Percentiles rank a stretch among this genome's conserved stretches.
phyloP scores from a whole-genome alignment of 305 asterid species.

The Ajuga reptans region DNA sequence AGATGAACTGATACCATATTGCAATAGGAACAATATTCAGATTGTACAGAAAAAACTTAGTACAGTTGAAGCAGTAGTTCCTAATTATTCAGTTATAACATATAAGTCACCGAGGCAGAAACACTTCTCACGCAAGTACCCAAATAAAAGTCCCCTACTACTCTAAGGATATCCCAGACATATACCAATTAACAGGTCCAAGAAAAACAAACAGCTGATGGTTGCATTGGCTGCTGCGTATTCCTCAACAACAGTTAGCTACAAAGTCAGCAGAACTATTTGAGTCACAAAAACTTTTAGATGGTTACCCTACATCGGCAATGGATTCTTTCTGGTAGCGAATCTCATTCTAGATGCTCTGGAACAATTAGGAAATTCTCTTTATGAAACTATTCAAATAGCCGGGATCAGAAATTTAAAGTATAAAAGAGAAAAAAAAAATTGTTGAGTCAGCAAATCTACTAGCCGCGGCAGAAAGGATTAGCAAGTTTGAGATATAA shows the following conservation, averaged over 20 bases:
- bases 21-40: conserved; percentile 14
- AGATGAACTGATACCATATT: background rate
- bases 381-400: background rate
- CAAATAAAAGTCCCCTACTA: background rate
- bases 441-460: conserved; percentile 15
- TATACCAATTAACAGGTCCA: background rate
- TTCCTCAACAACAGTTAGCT: background rate
- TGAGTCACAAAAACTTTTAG: background rate
- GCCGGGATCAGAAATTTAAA: too few relatives aligned
- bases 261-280: conserved; percentile 8
- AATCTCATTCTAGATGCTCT: background rate
- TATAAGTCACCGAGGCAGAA: conserved; percentile 1
- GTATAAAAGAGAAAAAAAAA: too few relatives aligned
- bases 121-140: conserved; percentile 15
- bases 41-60: conserved; percentile 4
- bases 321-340: background rate
- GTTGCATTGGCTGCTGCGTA: background rate
- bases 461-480: conserved; percentile 17
- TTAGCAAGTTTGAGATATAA: conserved; percentile 4
- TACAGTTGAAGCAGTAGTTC: conserved; percentile 9
- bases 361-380: background rate
- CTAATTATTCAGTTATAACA: conserved; percentile 7
- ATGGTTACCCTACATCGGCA: background rate
- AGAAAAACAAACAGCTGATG: background rate
- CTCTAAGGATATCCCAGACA: background rate